Conservation (phyloP, 2,329 filamentous ascomycete genomes). For the Plenodomus biglobosus region DNA sequence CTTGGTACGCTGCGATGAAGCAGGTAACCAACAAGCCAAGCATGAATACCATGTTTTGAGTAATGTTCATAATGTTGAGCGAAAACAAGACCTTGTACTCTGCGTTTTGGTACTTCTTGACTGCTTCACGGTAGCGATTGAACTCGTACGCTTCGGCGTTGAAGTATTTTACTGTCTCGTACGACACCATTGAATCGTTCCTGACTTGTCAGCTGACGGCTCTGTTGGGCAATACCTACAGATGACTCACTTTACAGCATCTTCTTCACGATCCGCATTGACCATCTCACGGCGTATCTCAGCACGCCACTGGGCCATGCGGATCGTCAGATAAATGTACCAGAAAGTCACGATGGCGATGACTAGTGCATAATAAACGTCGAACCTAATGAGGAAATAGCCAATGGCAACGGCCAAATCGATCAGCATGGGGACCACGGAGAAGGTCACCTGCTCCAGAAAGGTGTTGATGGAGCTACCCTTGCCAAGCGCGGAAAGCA, state of each 20-base stretch:
- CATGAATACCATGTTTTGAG: constrained; percentile 65
- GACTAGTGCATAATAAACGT: constrained; percentile 86
- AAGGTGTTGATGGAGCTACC: constrained; percentile 96
- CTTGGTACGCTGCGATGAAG: constrained; percentile 70
- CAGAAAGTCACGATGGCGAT: constrained; percentile 90
- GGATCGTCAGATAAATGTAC: constrained; percentile 94
- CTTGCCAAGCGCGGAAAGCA: constrained; percentile 93
- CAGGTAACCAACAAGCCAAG: constrained; percentile 66
- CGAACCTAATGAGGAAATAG: constrained; percentile 77
- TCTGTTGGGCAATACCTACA: neutral
- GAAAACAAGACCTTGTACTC: constrained; percentile 60
- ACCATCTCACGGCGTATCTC: constrained; percentile 92
- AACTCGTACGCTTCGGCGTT: constrained; percentile 63
- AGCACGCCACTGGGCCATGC: constrained; percentile 90
- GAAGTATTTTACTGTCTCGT: constrained; percentile 75
- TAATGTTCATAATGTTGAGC: constrained; percentile 61
- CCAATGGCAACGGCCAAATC: constrained; percentile 83
- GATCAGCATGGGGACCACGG: constrained; percentile 90
- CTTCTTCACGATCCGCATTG: constrained; percentile 90
- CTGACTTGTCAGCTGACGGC: constrained; percentile 41
- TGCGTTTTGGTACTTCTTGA: constrained; percentile 59
- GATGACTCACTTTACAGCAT: constrained; percentile 76
- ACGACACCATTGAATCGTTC: constrained; percentile 98
- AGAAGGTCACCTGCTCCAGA: constrained; percentile 93
- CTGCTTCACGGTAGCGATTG: constrained; percentile 58